phyloP scores from a whole-genome alignment of 2,329 filamentous ascomycete species.

The Daldinia sp. region DNA sequence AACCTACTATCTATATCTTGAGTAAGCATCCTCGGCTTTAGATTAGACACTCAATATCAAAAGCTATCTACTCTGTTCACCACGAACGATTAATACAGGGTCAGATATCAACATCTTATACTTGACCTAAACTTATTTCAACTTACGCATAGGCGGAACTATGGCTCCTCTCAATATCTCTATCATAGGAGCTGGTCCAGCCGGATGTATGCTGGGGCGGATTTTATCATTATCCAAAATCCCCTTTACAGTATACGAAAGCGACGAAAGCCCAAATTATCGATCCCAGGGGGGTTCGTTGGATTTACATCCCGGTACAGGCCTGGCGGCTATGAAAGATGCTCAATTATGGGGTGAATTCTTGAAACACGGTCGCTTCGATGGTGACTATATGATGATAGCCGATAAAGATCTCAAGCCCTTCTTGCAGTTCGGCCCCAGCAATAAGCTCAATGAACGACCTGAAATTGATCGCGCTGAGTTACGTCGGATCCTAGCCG shows the following conservation, averaged over 20 bases:
- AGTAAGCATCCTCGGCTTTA: neutral
- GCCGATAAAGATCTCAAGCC: conserved; percentile 53
- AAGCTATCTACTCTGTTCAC: too few relatives aligned
- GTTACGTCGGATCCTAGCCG: conserved; percentile 55
- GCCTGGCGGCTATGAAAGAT: conserved; percentile 59
- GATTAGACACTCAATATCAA: neutral
- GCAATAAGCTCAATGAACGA: conserved; percentile 49
- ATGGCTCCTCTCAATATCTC: conserved; percentile 50
- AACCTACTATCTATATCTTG: neutral
- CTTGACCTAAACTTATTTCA: neutral
- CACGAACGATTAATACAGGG: too few relatives aligned
- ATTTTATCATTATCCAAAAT: conserved; percentile 58
- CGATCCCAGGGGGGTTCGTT: conserved; percentile 62
- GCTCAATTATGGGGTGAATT: conserved; percentile 61
- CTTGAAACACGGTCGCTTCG: conserved; percentile 58
- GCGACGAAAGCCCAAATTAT: conserved; percentile 54
- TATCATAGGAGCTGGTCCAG: conserved; percentile 59
- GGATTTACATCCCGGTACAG: conserved; percentile 61
- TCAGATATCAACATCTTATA: neutral
- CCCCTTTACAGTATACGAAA: conserved; percentile 60
- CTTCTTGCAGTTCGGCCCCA: conserved; percentile 46
- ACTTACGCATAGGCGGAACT: neutral
- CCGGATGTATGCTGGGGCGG: conserved; percentile 60
- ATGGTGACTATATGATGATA: conserved; percentile 59
- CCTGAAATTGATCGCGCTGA: conserved; percentile 63